phyloP scores from a whole-genome alignment of 2,329 filamentous ascomycete species.

The Fusarium sublunatum region DNA sequence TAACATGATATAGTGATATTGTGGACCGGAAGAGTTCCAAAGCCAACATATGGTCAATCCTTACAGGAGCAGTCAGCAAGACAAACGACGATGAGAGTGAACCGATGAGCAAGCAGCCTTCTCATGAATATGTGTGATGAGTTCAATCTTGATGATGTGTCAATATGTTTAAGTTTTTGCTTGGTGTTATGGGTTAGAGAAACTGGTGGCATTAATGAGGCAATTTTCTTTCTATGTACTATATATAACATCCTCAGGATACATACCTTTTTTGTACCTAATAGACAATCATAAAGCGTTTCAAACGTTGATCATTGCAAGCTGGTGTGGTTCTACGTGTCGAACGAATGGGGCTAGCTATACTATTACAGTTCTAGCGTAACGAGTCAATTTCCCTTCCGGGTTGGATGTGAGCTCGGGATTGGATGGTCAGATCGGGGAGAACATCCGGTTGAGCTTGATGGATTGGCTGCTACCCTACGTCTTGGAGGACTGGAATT shows the following conservation, averaged over 20 bases:
- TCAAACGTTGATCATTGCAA: too few species aligned
- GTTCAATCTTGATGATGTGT: too few species aligned
- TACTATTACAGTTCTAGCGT: neutral
- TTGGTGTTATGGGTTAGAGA: neutral
- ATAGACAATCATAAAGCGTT: too few species aligned
- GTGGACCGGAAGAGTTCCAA: constrained; percentile 22
- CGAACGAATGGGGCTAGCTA: too few species aligned
- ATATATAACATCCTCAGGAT: too few species aligned
- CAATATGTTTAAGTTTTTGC: neutral
- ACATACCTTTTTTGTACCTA: too few species aligned
- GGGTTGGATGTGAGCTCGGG: constrained; percentile 1
- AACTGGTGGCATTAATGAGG: too few species aligned
- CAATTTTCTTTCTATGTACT: too few species aligned
- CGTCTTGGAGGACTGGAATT: too few species aligned
- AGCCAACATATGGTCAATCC: constrained; percentile 18
- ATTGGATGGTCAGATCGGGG: constrained; percentile 15
- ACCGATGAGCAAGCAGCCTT: neutral
- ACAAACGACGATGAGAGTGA: neutral
- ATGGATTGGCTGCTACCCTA: neutral
- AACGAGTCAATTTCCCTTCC: constrained; percentile 11
- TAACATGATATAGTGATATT: constrained; percentile 12
- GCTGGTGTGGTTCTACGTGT: too few species aligned
- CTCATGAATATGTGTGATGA: too few species aligned
- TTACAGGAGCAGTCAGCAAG: constrained; percentile 10
- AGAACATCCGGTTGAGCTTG: neutral